These are phyloP conservation scores for Kwoniella shivajii DNA, from an alignment of 1,284 basidiomycete species.

Conservation along the genomic window DNA sequence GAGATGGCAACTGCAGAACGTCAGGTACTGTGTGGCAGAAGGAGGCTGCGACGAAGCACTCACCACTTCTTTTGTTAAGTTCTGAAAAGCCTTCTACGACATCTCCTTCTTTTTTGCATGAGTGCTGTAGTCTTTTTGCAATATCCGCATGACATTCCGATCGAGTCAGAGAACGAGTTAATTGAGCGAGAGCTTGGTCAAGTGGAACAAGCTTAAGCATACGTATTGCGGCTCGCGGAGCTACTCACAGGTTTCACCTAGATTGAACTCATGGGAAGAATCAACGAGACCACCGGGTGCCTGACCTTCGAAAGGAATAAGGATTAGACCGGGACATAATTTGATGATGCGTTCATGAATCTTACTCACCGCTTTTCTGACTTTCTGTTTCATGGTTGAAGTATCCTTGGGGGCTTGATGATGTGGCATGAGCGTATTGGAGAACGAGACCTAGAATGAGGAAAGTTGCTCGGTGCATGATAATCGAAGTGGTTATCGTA, in stretches of 20 bases:
- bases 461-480: background rate
- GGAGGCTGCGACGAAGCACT: background rate
- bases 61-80: slow-evolving; percentile 9
- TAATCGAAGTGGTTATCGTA: background rate
- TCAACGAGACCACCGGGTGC: too few species aligned
- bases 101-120: background rate
- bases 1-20: slow-evolving; percentile 51
- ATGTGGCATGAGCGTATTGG: background rate
- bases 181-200: background rate
- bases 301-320: too few species aligned
- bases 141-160: slow-evolving; percentile 21
- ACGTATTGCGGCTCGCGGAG: too few species aligned
- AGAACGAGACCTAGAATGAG: background rate
- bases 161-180: slow-evolving; percentile 6
- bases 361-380: too few species aligned
- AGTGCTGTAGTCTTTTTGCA: background rate
- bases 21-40: too few species aligned
- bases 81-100: slow-evolving; percentile 1
- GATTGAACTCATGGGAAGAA: too few species aligned
- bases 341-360: too few species aligned
- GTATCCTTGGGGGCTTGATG: too few species aligned
- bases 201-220: too few species aligned
- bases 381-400: background rate
- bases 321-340: too few species aligned
- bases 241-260: too few species aligned